These are phyloP conservation scores for Sarocladiaceae sp. DNA, from an alignment of 2,329 filamentous ascomycete genomes.

Conservation along the genomic window DNA sequence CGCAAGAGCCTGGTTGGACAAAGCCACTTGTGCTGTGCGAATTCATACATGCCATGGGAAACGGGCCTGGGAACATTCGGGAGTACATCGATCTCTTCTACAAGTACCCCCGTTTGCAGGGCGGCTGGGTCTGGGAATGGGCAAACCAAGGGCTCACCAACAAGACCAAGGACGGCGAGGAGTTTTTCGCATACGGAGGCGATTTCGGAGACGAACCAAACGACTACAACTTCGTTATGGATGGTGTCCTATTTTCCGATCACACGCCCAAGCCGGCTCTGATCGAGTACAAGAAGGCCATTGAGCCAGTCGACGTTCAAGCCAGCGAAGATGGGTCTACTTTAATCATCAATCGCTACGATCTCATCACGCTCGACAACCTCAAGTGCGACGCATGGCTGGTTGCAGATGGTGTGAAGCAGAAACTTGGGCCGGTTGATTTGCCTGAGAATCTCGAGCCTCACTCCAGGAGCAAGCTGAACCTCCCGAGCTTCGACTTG, in stretches of 20 bases:
- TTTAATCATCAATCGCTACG: conserved; percentile 39
- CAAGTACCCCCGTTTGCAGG: conserved; percentile 43
- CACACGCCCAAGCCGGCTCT: conserved; percentile 45
- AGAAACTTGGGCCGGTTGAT: conserved; percentile 18
- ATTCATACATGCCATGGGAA: conserved; percentile 62
- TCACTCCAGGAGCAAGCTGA: neutral
- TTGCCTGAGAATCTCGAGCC: neutral
- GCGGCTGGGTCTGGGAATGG: conserved; percentile 63
- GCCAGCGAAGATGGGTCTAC: conserved; percentile 23
- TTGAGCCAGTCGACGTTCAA: conserved; percentile 42
- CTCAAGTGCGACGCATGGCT: conserved; percentile 17
- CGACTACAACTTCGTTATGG: conserved; percentile 53
- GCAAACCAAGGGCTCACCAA: conserved; percentile 42
- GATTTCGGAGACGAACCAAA: conserved; percentile 57
- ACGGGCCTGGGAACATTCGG: conserved; percentile 59
- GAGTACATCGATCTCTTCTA: conserved; percentile 64
- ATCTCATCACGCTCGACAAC: conserved; percentile 39
- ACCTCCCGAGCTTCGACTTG: neutral
- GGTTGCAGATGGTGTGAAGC: conserved; percentile 33
- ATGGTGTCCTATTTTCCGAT: conserved; percentile 37
- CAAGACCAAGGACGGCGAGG: conserved; percentile 33
- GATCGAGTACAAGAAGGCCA: conserved; percentile 47
- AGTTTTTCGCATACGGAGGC: conserved; percentile 52
- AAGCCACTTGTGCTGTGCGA: conserved; percentile 55
- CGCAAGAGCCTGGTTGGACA: conserved; percentile 16